Base-by-base conservation (phyloP, 768 basidiomycete species). In the Tricholoma sp. region DNA sequence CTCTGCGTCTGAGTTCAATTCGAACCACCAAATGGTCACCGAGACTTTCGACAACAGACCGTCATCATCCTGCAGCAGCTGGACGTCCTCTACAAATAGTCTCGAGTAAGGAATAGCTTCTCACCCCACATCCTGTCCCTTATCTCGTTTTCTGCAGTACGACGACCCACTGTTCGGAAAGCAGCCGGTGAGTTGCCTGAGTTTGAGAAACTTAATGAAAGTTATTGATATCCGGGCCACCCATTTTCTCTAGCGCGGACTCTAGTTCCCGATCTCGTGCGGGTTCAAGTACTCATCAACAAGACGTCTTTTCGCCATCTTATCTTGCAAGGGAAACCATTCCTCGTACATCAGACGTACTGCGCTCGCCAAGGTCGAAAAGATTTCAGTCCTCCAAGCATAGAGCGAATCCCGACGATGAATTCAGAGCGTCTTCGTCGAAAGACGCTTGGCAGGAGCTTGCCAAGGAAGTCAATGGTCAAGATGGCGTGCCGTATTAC, bases 371-470 rank as follows among this genome's bases (percentile, higher is more conserved):
- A 18, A 31, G 4, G 18, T 31, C 27, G 9, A 29, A 18, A 27
- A 50, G 47, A 31, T 7, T 22, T 16, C 46, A 14, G 16, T 27
- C 18, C 12, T 46, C 12, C 45, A 46, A 24, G 22, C 10, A 24
- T 46, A 14, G 12, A 24, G 11, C 22, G 11, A 16, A 4, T 19
- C 12, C 12, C 4, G 9, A 12, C 5, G 5, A 46, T 9, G 27
- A n/a, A 31, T 18, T 6, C 9, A 16, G 9, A 50, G 8, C 10
- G 27, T 19, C 27, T 10, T 27, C 27, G 27, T n/a, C 27, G 1
- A 50, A 31, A 18, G 47, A 50, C 47, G 27, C 22, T 50, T 64
- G 64, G 64, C 55, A 58, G 55, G 16, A 55, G 21, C 29, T 63
- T 37, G 56, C 58, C 8, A 5, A 24, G 7, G 39, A 46, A 45